Conservation (phyloP, 495 filamentous ascomycete species). For the Eremomyces bilateralis region DNA sequence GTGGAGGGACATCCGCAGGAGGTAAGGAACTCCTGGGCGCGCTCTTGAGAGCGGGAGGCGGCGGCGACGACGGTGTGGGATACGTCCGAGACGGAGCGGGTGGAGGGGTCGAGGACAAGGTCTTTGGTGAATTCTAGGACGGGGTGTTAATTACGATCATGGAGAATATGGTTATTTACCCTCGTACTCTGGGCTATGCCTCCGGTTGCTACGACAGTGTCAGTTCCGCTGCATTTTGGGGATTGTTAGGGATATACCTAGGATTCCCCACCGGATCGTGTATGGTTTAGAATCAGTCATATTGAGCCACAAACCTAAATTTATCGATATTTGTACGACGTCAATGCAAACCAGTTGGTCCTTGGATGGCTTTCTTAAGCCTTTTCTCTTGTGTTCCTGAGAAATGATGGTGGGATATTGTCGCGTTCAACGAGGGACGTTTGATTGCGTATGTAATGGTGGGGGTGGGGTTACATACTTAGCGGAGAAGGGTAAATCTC, state of each 20-base stretch:
- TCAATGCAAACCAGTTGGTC: too few species aligned
- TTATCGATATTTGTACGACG: too few species aligned
- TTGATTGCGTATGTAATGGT: too few species aligned
- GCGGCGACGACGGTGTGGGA: constrained; percentile 60
- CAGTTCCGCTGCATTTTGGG: neutral
- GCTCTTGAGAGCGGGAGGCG: constrained; percentile 46
- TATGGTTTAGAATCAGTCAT: neutral
- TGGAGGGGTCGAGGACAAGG: constrained; percentile 54
- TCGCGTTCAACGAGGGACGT: too few species aligned
- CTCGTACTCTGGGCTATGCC: constrained; percentile 11
- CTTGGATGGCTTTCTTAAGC: too few species aligned
- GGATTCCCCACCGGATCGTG: neutral
- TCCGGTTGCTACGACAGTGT: constrained; percentile 6
- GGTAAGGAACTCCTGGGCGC: constrained; percentile 50
- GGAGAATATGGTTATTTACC: neutral
- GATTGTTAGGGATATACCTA: neutral
- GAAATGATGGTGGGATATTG: too few species aligned
- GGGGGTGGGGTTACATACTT: too few species aligned
- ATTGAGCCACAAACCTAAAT: too few species aligned
- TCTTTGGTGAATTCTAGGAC: constrained; percentile 49
- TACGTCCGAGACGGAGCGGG: constrained; percentile 50
- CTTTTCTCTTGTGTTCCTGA: too few species aligned
- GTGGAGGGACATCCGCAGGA: constrained; percentile 37
- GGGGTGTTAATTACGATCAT: neutral
- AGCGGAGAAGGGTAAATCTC: too few species aligned